phyloP scores from a whole-genome alignment of 495 filamentous ascomycete species.

The Talaromyces stipitatus region DNA sequence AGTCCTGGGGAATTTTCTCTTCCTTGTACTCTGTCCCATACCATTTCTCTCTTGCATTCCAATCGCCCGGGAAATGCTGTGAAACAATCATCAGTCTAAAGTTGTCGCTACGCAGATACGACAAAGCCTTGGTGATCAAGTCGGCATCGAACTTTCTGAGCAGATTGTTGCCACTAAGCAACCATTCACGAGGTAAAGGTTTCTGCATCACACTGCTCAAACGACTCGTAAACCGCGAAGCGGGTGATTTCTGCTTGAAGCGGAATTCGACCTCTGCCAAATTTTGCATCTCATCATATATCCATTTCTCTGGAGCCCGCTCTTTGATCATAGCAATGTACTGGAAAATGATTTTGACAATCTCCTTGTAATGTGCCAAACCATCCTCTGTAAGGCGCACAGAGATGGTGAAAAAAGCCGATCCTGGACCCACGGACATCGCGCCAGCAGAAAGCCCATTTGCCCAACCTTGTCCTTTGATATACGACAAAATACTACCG shows the following conservation, averaged over 20 bases:
- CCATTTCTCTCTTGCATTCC: conserved; percentile 90
- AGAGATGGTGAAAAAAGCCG: conserved; percentile 72
- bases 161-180: conserved; percentile 68
- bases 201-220: conserved; percentile 84
- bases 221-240: conserved; percentile 78
- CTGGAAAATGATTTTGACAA: conserved; percentile 84
- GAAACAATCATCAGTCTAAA: conserved; percentile 77
- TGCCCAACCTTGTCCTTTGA: conserved; percentile 94
- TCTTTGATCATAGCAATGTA: conserved; percentile 86
- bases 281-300: conserved; percentile 82
- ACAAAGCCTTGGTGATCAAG: conserved; percentile 65
- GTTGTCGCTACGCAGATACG: conserved; percentile 77
- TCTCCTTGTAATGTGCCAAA: conserved; percentile 74
- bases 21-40: conserved; percentile 92
- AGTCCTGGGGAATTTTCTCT: conserved; percentile 72
- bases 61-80: conserved; percentile 73
- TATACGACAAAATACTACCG: conserved; percentile 88
- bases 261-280: conserved; percentile 89
- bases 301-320: conserved; percentile 79
- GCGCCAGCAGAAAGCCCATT: conserved; percentile 78
- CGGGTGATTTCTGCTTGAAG: conserved; percentile 87
- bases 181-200: conserved; percentile 72
- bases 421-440: conserved; percentile 70
- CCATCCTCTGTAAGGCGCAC: conserved; percentile 84
- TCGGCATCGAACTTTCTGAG: conserved; percentile 72